Conservation (phyloP, 768 basidiomycete genomes). For the Cystofilobasidium ferigula region DNA sequence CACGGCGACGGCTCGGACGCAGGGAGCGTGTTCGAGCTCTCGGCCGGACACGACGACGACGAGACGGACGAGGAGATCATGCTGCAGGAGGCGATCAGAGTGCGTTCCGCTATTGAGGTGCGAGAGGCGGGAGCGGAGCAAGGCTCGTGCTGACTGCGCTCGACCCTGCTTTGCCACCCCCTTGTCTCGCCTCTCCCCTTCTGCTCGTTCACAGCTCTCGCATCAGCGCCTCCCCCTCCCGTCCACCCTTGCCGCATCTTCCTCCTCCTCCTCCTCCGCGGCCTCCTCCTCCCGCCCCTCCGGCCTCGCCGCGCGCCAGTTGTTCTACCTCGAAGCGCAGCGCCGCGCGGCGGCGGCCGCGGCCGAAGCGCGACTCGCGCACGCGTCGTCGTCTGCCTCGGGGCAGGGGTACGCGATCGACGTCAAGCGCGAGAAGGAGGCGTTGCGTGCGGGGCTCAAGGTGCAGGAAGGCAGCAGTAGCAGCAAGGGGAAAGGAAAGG, state of each 20-base stretch:
- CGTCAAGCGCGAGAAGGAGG: not conserved
- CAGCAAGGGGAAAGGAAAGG: no score
- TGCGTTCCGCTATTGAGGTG: not conserved
- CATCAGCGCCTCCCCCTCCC: no score
- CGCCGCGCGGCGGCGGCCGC: not conserved
- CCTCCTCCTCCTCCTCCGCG: not conserved
- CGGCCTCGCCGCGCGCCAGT: not conserved
- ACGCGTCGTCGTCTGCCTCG: not conserved
- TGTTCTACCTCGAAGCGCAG: not conserved
- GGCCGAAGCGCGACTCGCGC: not conserved
- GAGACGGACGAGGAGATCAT: not conserved
- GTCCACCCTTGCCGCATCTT: not conserved
- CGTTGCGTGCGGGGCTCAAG: not conserved
- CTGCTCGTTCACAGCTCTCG: not conserved
- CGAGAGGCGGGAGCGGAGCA: no score
- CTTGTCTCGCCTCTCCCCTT: not conserved
- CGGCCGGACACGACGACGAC: not conserved
- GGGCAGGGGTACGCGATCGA: not conserved
- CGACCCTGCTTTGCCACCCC: not conserved
- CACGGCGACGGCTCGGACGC: not conserved
- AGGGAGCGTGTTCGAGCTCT: slow-evolving; percentile 1
- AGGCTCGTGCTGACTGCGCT: no score
- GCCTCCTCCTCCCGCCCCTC: not conserved
- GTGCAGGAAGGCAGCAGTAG: no score
- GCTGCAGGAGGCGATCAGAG: not conserved